Conservation (phyloP, 495 filamentous ascomycete species). For the Xylaria intraflava region DNA sequence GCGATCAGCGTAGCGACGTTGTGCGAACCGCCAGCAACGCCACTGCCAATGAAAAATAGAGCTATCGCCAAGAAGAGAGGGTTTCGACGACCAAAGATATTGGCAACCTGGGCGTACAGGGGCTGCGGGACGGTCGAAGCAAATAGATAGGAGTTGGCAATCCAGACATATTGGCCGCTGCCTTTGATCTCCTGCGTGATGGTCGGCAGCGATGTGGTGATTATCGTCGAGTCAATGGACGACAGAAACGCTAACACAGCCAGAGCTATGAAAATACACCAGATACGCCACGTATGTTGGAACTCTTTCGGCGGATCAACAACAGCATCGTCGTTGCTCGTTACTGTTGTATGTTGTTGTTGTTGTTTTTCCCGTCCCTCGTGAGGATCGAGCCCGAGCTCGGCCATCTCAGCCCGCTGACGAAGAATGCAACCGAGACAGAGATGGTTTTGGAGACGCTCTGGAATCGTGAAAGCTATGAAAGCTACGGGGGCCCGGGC, state of each 20-base stretch:
- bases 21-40: slow-evolving; percentile 58
- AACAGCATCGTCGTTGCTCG: too few relatives aligned
- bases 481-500: too few relatives aligned
- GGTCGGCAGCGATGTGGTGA: slow-evolving; percentile 9
- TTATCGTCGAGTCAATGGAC: neutral
- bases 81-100: slow-evolving; percentile 71
- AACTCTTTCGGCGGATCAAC: too few relatives aligned
- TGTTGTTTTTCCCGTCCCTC: too few relatives aligned
- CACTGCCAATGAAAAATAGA: slow-evolving; percentile 56
- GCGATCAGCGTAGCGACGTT: slow-evolving; percentile 62
- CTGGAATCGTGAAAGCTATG: too few relatives aligned
- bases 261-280: neutral
- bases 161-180: slow-evolving; percentile 34
- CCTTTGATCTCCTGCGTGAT: slow-evolving; percentile 3
- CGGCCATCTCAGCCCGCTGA: too few relatives aligned
- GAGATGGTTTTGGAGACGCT: too few relatives aligned
- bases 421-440: too few relatives aligned
- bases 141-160: slow-evolving; percentile 46
- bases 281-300: slow-evolving; percentile 1
- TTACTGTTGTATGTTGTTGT: too few relatives aligned
- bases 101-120: slow-evolving; percentile 38
- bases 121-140: slow-evolving; percentile 37
- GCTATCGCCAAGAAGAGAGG: slow-evolving; percentile 56
- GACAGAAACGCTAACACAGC: neutral
- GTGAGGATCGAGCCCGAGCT: too few relatives aligned